A percentile compares a stretch with the other conserved stretches of the same genome.
These are phyloP conservation scores for Termitomyces sp. DNA, from an alignment of 768 basidiomycete genomes.

Conservation along the genomic window DNA sequence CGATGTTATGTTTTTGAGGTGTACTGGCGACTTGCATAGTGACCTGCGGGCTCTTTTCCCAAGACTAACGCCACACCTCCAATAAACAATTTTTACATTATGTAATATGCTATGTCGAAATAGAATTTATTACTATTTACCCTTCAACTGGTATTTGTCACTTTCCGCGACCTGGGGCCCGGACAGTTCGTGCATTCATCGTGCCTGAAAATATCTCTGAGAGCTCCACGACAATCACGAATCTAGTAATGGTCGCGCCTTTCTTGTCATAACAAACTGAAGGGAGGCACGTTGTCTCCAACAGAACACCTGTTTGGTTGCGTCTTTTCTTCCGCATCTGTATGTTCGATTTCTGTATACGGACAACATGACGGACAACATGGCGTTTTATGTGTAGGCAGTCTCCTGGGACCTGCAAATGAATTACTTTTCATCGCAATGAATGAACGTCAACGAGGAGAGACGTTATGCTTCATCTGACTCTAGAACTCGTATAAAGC, in stretches of 20 bases:
- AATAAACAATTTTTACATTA: background rate
- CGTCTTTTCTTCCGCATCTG: background rate
- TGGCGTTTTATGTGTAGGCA: constrained; percentile 3
- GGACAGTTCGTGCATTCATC: constrained; percentile 7
- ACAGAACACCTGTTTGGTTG: background rate
- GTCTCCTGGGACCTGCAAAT: constrained; percentile 4
- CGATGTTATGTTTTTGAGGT: background rate
- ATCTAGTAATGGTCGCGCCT: constrained; percentile 2
- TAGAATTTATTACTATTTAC: constrained; percentile 4
- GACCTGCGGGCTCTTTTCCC: background rate
- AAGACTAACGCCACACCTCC: constrained; percentile 6
- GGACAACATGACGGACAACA: background rate
- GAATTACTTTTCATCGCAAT: constrained; percentile 14
- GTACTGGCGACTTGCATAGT: background rate
- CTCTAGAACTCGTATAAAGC: constrained; percentile 9
- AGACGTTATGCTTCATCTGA: constrained; percentile 3
- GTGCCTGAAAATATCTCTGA: background rate
- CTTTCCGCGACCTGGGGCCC: background rate
- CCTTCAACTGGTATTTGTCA: background rate
- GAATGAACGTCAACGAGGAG: constrained; percentile 14
- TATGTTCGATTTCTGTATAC: background rate
- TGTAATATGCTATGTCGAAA: constrained; percentile 4
- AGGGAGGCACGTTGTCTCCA: constrained; percentile 3
- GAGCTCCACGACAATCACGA: background rate
- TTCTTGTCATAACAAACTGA: background rate